A percentile compares a stretch with the other conserved stretches of the same genome.
These are phyloP conservation scores for Globisporangium emineosum DNA, from an alignment of 352 stramenopile species.

Conservation along the genomic window DNA sequence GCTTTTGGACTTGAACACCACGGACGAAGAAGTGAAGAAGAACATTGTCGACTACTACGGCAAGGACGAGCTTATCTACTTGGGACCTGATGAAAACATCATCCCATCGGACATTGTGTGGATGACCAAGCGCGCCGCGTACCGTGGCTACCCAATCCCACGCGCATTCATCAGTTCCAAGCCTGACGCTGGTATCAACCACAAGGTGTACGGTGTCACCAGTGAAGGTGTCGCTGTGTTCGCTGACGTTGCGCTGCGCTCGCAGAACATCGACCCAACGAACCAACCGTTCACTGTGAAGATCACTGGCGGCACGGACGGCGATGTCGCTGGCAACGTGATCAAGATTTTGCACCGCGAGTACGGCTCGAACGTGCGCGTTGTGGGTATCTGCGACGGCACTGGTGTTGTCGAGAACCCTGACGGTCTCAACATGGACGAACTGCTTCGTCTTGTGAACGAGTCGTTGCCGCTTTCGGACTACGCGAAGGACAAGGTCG, in stretches of 20 bases:
- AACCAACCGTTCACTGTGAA: conserved; percentile 77
- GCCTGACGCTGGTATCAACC: conserved; percentile 79
- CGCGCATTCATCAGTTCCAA: conserved; percentile 87
- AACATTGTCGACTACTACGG: conserved; percentile 81
- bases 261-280: conserved; percentile 72
- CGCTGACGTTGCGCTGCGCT: conserved; percentile 68
- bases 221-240: conserved; percentile 83
- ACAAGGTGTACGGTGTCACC: conserved; percentile 86
- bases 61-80: conserved; percentile 82
- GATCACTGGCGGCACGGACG: conserved; percentile 95
- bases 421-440: conserved; percentile 90
- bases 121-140: conserved; percentile 82
- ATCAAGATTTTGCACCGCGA: conserved; percentile 97
- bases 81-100: conserved; percentile 83
- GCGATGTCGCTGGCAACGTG: conserved; percentile 97
- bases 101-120: conserved; percentile 74
- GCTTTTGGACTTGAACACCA: conserved; percentile 77
- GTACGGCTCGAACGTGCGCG: conserved; percentile 90
- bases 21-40: conserved; percentile 60
- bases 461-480: conserved; percentile 87
- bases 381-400: conserved; percentile 91
- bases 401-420: conserved; percentile 95
- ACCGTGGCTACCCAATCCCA: conserved; percentile 74
- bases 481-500: conserved; percentile 52
- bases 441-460: conserved; percentile 94